These are phyloP conservation scores for Nakazawaea molendinolei DNA, from an alignment of 805 yeast species.

Conservation along the genomic window DNA sequence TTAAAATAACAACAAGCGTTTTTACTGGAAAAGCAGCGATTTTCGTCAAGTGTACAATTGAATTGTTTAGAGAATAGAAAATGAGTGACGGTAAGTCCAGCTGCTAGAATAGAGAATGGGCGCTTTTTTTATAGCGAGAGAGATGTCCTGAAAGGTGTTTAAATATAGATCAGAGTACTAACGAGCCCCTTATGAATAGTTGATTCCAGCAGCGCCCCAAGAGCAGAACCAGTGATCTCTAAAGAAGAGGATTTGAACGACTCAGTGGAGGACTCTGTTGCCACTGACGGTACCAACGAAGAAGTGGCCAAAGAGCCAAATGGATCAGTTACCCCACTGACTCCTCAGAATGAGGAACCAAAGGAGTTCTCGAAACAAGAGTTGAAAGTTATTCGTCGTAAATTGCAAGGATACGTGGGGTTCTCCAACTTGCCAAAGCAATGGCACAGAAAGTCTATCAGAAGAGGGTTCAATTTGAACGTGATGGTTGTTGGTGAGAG, in stretches of 20 bases:
- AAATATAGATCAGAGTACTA: too few relatives aligned
- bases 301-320: slow-evolving; percentile 1
- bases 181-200: too few relatives aligned
- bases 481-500: slow-evolving; percentile 86
- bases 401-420: slow-evolving; percentile 89
- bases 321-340: slow-evolving; percentile 1
- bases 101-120: too few relatives aligned
- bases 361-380: slow-evolving; percentile 21
- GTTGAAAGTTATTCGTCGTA: slow-evolving; percentile 67
- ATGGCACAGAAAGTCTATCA: slow-evolving; percentile 93
- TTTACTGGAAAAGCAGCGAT: too few relatives aligned
- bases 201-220: too few relatives aligned
- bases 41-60: too few relatives aligned
- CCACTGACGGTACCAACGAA: slow-evolving; percentile 5
- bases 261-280: slow-evolving; percentile 9
- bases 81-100: too few relatives aligned
- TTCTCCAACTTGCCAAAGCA: slow-evolving; percentile 97
- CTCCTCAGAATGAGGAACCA: background rate
- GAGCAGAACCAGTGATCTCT: slow-evolving; percentile 1
- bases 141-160: too few relatives aligned
- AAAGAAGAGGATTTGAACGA: slow-evolving; percentile 9
- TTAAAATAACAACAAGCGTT: too few relatives aligned
- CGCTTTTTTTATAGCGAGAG: too few relatives aligned
- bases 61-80: too few relatives aligned
- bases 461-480: slow-evolving; percentile 85